A percentile compares a stretch with the other conserved stretches of the same genome.
These are phyloP conservation scores for Septoria petroselini DNA, from an alignment of 2,329 filamentous ascomycete species.

Conservation along the genomic window DNA sequence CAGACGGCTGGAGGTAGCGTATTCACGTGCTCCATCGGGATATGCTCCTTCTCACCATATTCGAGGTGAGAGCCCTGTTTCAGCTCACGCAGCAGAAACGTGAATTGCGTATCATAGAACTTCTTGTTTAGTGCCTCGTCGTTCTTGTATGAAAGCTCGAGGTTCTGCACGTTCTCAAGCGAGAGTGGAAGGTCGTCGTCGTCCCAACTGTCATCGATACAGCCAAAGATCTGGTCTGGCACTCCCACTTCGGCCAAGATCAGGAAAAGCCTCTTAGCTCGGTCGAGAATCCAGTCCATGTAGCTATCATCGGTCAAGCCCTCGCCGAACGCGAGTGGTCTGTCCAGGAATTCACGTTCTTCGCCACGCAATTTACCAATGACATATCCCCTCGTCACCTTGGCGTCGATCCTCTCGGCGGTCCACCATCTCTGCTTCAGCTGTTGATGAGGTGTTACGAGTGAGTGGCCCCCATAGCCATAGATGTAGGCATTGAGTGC, in stretches of 20 bases:
- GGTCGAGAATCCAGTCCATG: conserved; percentile 71
- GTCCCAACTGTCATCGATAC: conserved; percentile 74
- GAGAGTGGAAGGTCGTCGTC: conserved; percentile 71
- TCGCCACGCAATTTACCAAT: conserved; percentile 61
- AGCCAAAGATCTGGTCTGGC: conserved; percentile 69
- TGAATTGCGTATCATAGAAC: conserved; percentile 69
- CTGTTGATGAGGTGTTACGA: conserved; percentile 49
- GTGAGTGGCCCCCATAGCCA: conserved; percentile 50
- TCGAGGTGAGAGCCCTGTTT: conserved; percentile 59
- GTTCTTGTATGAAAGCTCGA: conserved; percentile 58
- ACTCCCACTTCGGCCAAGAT: conserved; percentile 67
- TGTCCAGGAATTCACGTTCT: conserved; percentile 61
- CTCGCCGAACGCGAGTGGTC: conserved; percentile 64
- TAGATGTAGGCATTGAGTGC: conserved; percentile 52
- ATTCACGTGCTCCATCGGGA: conserved; percentile 66
- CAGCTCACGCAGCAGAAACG: conserved; percentile 65
- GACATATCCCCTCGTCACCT: conserved; percentile 67
- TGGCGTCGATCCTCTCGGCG: conserved; percentile 63
- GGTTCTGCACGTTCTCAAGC: conserved; percentile 61
- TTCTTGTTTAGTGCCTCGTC: conserved; percentile 64
- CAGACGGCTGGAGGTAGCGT: conserved; percentile 51
- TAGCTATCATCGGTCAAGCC: conserved; percentile 70
- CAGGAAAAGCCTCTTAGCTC: conserved; percentile 67
- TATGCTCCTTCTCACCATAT: conserved; percentile 65
- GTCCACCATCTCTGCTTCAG: conserved; percentile 67